These are phyloP conservation scores for Penicillium janthinellum DNA, from an alignment of 2,329 filamentous ascomycete genomes.

Conservation along the genomic window DNA sequence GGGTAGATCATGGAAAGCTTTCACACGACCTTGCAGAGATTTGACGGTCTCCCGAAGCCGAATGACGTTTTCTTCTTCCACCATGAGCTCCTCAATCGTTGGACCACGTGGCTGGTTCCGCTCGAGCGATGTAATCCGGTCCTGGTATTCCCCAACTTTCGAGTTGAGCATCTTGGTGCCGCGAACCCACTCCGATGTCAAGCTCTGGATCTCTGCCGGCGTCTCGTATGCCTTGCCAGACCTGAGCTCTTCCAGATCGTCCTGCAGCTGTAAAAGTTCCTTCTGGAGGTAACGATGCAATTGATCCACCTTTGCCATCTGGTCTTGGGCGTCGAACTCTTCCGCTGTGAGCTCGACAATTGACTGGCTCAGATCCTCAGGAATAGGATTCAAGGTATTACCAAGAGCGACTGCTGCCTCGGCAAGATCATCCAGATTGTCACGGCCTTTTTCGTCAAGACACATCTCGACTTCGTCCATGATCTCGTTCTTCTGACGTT, in stretches of 20 bases:
- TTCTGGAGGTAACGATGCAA: conserved; percentile 59
- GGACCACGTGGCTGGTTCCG: conserved; percentile 33
- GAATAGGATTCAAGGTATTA: conserved; percentile 49
- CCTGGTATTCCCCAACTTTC: conserved; percentile 68
- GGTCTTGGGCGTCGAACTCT: conserved; percentile 56
- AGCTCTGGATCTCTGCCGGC: conserved; percentile 61
- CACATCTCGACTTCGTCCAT: conserved; percentile 57
- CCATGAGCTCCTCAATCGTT: conserved; percentile 55
- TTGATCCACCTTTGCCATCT: conserved; percentile 57
- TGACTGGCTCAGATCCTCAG: conserved; percentile 53
- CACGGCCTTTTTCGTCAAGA: conserved; percentile 56
- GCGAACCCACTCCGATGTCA: conserved; percentile 74
- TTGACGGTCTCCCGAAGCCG: conserved; percentile 62
- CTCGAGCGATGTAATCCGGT: conserved; percentile 52
- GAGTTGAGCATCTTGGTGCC: conserved; percentile 67
- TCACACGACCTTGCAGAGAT: conserved; percentile 67
- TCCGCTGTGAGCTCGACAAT: conserved; percentile 61
- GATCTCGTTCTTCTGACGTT: conserved; percentile 45
- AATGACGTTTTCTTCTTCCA: conserved; percentile 61
- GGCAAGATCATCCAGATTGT: conserved; percentile 62
- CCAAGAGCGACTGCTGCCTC: conserved; percentile 55
- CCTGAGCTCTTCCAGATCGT: conserved; percentile 35
- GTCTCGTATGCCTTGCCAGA: conserved; percentile 53
- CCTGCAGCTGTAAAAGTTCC: conserved; percentile 47
- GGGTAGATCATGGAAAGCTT: conserved; percentile 70